Evolutionary conservation across 164 flowering plant genomes (phyloP), one percentile per base, ranked within the genome.

Genomic region (Sextonia rubra): DNA sequence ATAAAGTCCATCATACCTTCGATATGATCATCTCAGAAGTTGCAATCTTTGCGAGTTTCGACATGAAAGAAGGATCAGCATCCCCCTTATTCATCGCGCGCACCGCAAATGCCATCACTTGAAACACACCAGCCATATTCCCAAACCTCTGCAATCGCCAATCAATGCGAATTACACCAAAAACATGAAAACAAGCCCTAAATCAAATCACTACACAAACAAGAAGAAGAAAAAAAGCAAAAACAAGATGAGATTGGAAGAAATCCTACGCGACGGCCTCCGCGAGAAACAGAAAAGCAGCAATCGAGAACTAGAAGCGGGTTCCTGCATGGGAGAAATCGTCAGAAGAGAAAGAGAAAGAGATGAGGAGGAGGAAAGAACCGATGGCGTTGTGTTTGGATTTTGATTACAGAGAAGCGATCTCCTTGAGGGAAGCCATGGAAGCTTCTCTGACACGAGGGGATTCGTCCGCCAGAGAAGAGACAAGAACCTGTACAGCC

Each of bases 231-330:
- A 30, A 8, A 12, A 4, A 27, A 17, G 8, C 22, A 5, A 14
- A 37, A 9, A 68, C n/a, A 20, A 52, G 12, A 37, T 44, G 24
- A 47, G 12, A 49, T 0, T 37, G 44, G 44, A 27, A 64, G 11
- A 7, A 74, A 12, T 1, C 24, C 7, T 86, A 94, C 99, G 83
- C 97, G 79, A 12, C 99, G 90, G 47, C 99, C 97, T n/a, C 99
- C 99, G 24, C 91, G 87, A 44, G 97, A 91, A 56, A 85, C 87
- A 22, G 83, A 72, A 2, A 71, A 87, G 80, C 95, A 94, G 75
- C 95, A 92, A 23, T 94, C 97, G 3, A 94, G 99, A 29, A 94
- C 95, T 73, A 91, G 82, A 49, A 87, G 84, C 2, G 98, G 97
- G 47, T 87, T 88, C 82, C 98, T 94, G 69, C 72, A 78, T 76